phyloP scores from a whole-genome alignment of 2,329 filamentous ascomycete species.

The Celoporthe dispersa region DNA sequence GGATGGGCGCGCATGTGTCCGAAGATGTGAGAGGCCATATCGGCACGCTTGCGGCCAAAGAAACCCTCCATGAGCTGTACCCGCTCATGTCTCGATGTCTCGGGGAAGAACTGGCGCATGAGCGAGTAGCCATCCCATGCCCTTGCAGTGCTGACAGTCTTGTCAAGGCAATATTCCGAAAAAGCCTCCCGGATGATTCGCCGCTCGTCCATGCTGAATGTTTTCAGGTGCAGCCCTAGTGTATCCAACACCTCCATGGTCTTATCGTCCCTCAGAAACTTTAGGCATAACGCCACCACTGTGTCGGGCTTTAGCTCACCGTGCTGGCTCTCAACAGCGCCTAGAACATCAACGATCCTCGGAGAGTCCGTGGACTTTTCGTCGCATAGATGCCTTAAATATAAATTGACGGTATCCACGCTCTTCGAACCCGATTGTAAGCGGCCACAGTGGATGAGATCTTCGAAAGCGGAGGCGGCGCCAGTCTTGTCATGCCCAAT shows the following conservation, averaged over 20 bases:
- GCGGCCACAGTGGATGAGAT: slow-evolving; percentile 56
- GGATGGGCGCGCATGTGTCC: slow-evolving; percentile 88
- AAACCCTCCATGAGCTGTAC: slow-evolving; percentile 80
- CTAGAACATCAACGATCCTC: slow-evolving; percentile 72
- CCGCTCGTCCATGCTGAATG: slow-evolving; percentile 73
- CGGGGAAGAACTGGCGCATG: slow-evolving; percentile 67
- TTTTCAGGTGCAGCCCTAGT: slow-evolving; percentile 73
- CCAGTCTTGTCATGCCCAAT: slow-evolving; percentile 72
- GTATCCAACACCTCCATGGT: slow-evolving; percentile 80
- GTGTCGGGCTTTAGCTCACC: slow-evolving; percentile 75
- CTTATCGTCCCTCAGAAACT: slow-evolving; percentile 78
- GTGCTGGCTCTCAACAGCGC: slow-evolving; percentile 72
- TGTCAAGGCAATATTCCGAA: slow-evolving; percentile 69
- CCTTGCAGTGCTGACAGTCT: slow-evolving; percentile 62
- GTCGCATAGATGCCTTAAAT: slow-evolving; percentile 70
- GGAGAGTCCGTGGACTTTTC: slow-evolving; percentile 67
- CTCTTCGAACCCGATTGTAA: slow-evolving; percentile 50
- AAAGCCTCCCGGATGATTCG: slow-evolving; percentile 68
- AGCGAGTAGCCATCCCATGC: slow-evolving; percentile 70
- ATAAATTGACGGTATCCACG: slow-evolving; percentile 69
- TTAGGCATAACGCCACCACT: slow-evolving; percentile 71
- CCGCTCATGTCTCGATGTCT: slow-evolving; percentile 68
- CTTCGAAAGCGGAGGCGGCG: slow-evolving; percentile 67
- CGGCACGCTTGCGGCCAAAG: slow-evolving; percentile 74
- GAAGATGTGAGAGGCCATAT: slow-evolving; percentile 87